Evolutionary conservation across 768 basidiomycete genomes (phyloP).

Genomic region (Rhizopogon sp.): DNA sequence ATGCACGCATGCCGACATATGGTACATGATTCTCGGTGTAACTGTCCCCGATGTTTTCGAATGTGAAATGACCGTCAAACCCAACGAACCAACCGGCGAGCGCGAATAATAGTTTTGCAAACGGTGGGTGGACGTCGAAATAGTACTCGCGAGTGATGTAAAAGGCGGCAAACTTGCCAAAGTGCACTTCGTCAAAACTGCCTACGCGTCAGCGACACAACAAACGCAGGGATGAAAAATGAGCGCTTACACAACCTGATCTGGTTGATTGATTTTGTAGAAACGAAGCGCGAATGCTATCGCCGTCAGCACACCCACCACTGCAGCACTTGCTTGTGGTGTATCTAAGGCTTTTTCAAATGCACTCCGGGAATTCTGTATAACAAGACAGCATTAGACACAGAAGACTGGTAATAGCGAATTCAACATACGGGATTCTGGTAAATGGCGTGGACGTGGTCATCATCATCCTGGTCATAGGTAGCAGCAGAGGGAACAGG

Average conservation of each 20-base stretch:
- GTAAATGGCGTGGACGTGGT: constrained; percentile 45
- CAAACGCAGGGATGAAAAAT: background rate
- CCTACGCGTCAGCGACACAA: constrained; percentile 4
- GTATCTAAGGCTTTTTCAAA: constrained; percentile 63
- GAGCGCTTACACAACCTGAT: constrained; percentile 82
- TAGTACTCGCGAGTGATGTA: constrained; percentile 94
- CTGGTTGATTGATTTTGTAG: constrained; percentile 92
- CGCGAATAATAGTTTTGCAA: constrained; percentile 93
- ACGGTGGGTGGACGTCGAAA: constrained; percentile 98
- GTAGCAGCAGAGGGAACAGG: constrained; percentile 14
- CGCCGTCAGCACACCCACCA: constrained; percentile 62
- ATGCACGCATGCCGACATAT: constrained; percentile 87
- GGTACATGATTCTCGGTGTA: constrained; percentile 86
- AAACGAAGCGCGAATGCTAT: constrained; percentile 82
- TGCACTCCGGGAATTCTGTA: constrained; percentile 52
- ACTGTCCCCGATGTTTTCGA: constrained; percentile 93
- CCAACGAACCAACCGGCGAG: constrained; percentile 96
- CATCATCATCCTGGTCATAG: constrained; percentile 41
- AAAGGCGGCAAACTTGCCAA: constrained; percentile 95
- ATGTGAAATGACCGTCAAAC: constrained; percentile 90
- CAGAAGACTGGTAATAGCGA: constrained; percentile 7
- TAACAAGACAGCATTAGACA: constrained; percentile 15
- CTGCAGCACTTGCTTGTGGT: constrained; percentile 51
- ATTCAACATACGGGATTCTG: constrained; percentile 40
- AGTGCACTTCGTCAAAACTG: constrained; percentile 98